Base-by-base conservation (phyloP, 306 rosid genomes). In the Cucurbita moschata region DNA sequence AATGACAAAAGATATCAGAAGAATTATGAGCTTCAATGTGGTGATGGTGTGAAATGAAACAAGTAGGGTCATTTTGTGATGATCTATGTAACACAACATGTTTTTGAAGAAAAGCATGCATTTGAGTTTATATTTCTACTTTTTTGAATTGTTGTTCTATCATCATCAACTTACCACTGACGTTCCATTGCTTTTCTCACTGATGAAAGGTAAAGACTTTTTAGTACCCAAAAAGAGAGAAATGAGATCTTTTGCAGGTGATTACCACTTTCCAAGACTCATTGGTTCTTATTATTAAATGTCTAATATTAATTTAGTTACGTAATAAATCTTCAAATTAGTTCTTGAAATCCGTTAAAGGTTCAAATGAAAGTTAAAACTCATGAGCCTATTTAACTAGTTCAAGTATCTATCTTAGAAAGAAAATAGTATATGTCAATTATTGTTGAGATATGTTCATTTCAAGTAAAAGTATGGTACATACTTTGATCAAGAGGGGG, bases 211-310 rank as follows among this genome's bases (percentile, higher is more conserved):
- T 50, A 60, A 60, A 47, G 35, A 70, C 73, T 14, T 68, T 67
- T 68, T 68, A 47, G 56, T 23, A 14, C 73, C 73, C 30, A 40
- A 64, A 64, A 47, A 3, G 54, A 15, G 35, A 50, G 60, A 66
- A 66, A 18, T 70, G 59, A 21, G 60, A 70, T 49, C 42, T 70
- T 70, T 70, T 35, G 56, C 60, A 51, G 47, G 47, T 70, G 74
- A 16, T 70, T 30, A 47, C 35, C 47, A 4, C 59, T 70, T 50
- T 50, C 74, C 47, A 13, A 70, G 59, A 70, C 74, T 21, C 56
- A 69, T 35, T 51, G 59, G 74, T 70, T 35, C 74, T 30, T 30
- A 30, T 30, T 30, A 30, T 30, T 30, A 30, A 30, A 30, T 30
- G 3, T 30, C 4, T 30, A 30, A 30, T 2, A 2, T 30, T 30